Conservation (phyloP, 2,329 filamentous ascomycete genomes). For the Berkeleyomyces basicola region DNA sequence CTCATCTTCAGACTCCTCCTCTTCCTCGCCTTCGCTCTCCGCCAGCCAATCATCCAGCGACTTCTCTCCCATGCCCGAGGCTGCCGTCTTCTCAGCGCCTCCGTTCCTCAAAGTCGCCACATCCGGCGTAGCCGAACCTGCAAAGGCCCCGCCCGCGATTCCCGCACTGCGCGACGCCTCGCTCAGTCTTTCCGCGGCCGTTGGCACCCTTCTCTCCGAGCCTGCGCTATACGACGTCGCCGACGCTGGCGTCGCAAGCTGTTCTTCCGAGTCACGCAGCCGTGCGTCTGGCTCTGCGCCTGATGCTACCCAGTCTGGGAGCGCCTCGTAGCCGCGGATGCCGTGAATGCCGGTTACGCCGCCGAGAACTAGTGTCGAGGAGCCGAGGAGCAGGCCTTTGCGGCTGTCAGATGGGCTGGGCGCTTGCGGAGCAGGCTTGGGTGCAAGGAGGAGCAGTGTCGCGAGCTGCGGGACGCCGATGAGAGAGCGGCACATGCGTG, state of each 20-base stretch:
- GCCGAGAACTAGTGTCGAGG: conserved; percentile 69
- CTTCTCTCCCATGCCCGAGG: conserved; percentile 47
- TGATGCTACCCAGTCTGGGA: conserved; percentile 72
- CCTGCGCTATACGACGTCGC: conserved; percentile 22
- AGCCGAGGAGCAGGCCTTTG: conserved; percentile 63
- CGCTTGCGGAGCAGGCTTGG: conserved; percentile 82
- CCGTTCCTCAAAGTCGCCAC: neutral
- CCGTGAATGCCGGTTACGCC: conserved; percentile 57
- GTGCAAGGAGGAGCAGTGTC: conserved; percentile 75
- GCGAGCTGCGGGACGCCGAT: conserved; percentile 74
- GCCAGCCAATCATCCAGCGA: conserved; percentile 87
- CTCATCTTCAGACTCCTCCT: conserved; percentile 36
- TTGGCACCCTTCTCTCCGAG: conserved; percentile 25
- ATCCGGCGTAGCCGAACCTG: neutral
- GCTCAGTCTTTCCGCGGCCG: conserved; percentile 49
- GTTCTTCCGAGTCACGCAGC: conserved; percentile 45
- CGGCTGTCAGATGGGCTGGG: conserved; percentile 77
- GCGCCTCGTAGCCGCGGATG: conserved; percentile 56
- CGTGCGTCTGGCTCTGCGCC: conserved; percentile 65
- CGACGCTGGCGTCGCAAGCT: conserved; percentile 20
- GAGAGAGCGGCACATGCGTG: conserved; percentile 73
- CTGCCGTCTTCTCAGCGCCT: conserved; percentile 15
- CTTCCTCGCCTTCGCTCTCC: conserved; percentile 46
- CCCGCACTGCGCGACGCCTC: conserved; percentile 27
- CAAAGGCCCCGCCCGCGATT: conserved; percentile 19